These are phyloP conservation scores for Penicillium canescens DNA, from an alignment of 495 filamentous ascomycete genomes.

Conservation along the genomic window DNA sequence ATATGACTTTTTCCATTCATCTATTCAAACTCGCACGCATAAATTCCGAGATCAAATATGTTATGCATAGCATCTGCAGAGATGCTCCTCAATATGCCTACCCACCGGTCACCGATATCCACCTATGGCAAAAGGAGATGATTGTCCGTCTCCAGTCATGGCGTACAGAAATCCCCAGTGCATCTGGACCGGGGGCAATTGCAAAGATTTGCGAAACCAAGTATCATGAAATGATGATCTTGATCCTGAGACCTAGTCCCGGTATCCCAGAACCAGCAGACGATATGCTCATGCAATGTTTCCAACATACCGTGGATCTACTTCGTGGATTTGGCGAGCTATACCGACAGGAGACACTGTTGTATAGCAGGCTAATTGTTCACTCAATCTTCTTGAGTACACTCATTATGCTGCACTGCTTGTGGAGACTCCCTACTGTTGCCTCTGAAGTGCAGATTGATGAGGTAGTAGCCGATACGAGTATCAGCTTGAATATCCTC, in stretches of 20 bases:
- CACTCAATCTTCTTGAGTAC: constrained; percentile 44
- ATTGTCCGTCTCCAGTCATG: constrained; percentile 33
- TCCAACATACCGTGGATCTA: constrained; percentile 35
- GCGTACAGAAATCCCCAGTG: constrained; percentile 28
- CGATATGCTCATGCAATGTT: constrained; percentile 33
- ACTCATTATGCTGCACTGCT: constrained; percentile 42
- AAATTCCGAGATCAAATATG: constrained; percentile 52
- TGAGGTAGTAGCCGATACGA: constrained; percentile 37
- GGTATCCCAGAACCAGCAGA: constrained; percentile 41
- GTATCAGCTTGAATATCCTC: constrained; percentile 40
- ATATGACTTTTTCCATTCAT: constrained; percentile 44
- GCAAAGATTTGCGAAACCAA: constrained; percentile 32
- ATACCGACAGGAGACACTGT: constrained; percentile 33
- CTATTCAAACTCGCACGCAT: constrained; percentile 42
- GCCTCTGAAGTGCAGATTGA: constrained; percentile 37
- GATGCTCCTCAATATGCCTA: constrained; percentile 40
- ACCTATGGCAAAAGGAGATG: constrained; percentile 42
- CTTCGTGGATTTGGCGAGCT: constrained; percentile 36
- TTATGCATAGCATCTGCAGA: constrained; percentile 45
- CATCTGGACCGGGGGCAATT: constrained; percentile 16
- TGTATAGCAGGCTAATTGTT: constrained; percentile 42
- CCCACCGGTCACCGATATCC: constrained; percentile 38
- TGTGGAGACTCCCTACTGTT: constrained; percentile 39
- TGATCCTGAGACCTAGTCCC: constrained; percentile 44
- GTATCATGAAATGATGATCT: constrained; percentile 46